A percentile compares a stretch with the other conserved stretches of the same genome.
Evolutionary conservation across 768 basidiomycete species (phyloP).

Genomic region (Dioszegia hungarica): DNA sequence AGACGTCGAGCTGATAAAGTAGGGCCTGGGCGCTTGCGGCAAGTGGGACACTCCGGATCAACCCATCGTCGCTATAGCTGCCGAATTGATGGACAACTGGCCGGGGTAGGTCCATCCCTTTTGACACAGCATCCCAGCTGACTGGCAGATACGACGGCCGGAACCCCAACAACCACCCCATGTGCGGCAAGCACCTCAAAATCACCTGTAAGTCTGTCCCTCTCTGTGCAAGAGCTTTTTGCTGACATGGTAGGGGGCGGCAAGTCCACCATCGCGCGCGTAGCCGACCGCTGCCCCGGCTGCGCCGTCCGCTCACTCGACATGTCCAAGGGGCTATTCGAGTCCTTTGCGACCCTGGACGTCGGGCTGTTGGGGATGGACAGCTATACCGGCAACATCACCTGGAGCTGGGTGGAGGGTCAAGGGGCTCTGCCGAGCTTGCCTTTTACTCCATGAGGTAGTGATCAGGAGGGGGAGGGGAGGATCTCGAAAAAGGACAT

Average conservation of each 20-base stretch:
- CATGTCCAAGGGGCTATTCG: constrained; percentile 32
- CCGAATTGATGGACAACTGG: constrained; percentile 34
- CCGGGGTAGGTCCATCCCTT: constrained; percentile 11
- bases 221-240: background rate
- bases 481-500: background rate
- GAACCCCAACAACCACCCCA: constrained; percentile 40
- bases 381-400: constrained; percentile 26
- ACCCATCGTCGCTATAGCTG: constrained; percentile 33
- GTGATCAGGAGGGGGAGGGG: background rate
- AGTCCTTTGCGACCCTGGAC: constrained; percentile 24
- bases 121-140: background rate
- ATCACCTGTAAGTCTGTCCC: constrained; percentile 26
- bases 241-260: constrained; percentile 11
- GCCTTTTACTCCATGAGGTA: constrained; percentile 7
- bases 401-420: constrained; percentile 25
- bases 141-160: constrained; percentile 15
- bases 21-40: constrained; percentile 37
- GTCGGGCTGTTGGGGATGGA: constrained; percentile 23
- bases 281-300: constrained; percentile 36
- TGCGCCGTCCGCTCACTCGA: constrained; percentile 38
- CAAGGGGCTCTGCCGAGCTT: constrained; percentile 15
- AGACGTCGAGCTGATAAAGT: background rate
- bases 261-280: constrained; percentile 23
- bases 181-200: constrained; percentile 32
- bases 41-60: constrained; percentile 22